Evolutionary conservation across 352 stramenopile species (phyloP), one percentile per base, ranked within the genome.

Genomic region (Phytophthora brassicae): DNA sequence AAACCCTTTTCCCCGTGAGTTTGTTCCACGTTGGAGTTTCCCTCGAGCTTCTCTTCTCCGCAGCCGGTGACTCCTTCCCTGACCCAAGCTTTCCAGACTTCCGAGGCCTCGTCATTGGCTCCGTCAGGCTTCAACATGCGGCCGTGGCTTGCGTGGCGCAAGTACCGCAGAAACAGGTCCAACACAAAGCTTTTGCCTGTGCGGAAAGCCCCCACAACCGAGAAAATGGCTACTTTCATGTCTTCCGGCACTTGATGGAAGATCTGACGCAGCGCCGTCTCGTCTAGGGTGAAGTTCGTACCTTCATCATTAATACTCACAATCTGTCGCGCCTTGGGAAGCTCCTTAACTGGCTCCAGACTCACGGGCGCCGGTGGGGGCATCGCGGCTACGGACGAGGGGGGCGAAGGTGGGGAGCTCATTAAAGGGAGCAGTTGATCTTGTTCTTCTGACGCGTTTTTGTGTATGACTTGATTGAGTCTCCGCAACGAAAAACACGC

Each of bases 131-230:
- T 72, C 6, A 86, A 64, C 66, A 87, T 70, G 33, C 81, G 70
- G 28, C 65, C 74, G 55, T 74, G 57, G 52, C 66, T 87, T 17
- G 85, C 75, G 60, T 87, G 81, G 57, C 95, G 88, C 53, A 99
- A 68, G 72, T 99, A 99, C 14, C 95, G 83, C 41, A 99, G 72
- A 61, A 99, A 99, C 66, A 99, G 92, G 66, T 97, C 98, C 35
- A 99, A 74, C 29, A 99, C 82, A 75, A 99, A 99, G 24, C 84
- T 98, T 68, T 99, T 99, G 50, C 97, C 97, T 24, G 97, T 99
- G 47, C 97, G 91, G 79, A 99, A 99, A 6, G 96, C 97, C 39
- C 97, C 97, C 1, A 99, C 97, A 11, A 99, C 97, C 35, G 90
- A 98, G 33, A 99, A 88, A 31, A 99, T 97, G 19, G 94, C 80